A percentile compares a stretch with the other conserved stretches of the same genome.
These are phyloP conservation scores for Pythium plurisporium DNA, from an alignment of 352 stramenopile species.

Conservation along the genomic window DNA sequence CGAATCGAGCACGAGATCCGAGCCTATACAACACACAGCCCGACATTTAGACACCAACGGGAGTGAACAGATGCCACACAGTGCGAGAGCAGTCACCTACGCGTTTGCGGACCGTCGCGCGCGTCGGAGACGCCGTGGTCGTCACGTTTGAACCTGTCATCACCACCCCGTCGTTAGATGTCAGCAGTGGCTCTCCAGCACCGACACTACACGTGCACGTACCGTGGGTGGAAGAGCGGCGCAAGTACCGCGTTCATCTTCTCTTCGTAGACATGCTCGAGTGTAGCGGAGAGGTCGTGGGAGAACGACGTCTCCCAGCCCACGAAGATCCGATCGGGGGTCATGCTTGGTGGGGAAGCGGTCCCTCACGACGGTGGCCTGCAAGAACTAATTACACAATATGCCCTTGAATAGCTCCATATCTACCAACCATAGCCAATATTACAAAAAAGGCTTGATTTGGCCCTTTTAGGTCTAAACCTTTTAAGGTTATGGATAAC, in stretches of 20 bases:
- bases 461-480: no score
- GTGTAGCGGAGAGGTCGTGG: conserved; percentile 55
- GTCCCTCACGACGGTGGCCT: no score
- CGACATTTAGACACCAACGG: no score
- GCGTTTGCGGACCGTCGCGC: conserved; percentile 51
- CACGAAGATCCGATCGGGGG: conserved; percentile 62
- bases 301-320: conserved; percentile 73
- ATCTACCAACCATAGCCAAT: no score
- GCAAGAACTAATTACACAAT: no score
- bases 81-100: conserved; percentile 34
- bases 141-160: conserved; percentile 66
- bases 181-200: no score
- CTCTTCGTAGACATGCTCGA: conserved; percentile 65
- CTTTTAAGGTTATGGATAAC: no score
- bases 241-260: conserved; percentile 75
- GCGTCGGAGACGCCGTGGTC: conserved; percentile 51
- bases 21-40: conserved; percentile 51
- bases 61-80: no score
- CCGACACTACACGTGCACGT: neutral
- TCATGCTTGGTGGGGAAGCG: conserved; percentile 1
- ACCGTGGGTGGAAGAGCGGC: conserved; percentile 83
- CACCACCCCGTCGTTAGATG: no score
- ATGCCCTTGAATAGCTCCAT: no score
- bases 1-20: conserved; percentile 81
- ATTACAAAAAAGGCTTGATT: no score